phyloP scores from a whole-genome alignment of 108 stramenopile species.

The Skeletonema menzelii region DNA sequence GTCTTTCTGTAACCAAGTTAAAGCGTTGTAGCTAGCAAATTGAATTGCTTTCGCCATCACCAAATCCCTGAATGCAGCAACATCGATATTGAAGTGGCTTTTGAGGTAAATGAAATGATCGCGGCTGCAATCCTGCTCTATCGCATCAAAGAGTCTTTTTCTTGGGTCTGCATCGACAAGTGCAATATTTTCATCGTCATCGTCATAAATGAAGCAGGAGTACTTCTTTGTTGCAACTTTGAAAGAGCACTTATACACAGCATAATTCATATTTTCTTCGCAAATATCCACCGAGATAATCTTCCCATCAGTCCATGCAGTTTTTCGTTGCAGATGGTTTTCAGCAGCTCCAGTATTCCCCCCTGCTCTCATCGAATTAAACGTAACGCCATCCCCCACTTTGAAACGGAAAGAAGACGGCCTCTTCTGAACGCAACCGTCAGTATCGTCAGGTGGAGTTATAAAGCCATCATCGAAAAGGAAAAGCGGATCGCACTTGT shows the following conservation, averaged over 20 bases:
- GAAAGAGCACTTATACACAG: conserved; percentile 8
- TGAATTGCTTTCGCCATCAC: conserved; percentile 4
- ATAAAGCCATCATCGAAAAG: background rate
- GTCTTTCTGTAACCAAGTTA: conserved; percentile 9
- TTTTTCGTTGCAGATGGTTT: background rate
- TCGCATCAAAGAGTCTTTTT: conserved; percentile 19
- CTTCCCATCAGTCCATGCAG: background rate
- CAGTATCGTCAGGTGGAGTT: background rate
- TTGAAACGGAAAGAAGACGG: background rate
- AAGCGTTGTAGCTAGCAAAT: conserved; percentile 7
- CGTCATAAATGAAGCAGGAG: conserved; percentile 1
- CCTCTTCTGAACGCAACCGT: background rate
- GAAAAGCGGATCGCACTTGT: background rate
- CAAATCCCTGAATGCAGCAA: background rate
- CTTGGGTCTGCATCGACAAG: conserved; percentile 1
- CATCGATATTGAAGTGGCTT: background rate
- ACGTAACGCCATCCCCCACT: background rate
- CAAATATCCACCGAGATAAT: background rate
- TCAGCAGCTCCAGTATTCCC: background rate
- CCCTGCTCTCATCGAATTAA: background rate
- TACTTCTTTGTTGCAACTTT: background rate
- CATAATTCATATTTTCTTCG: background rate
- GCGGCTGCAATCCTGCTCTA: conserved; percentile 8
- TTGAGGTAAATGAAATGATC: background rate
- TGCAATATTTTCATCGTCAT: conserved; percentile 7